These are phyloP conservation scores for Ambispora gerdemannii DNA, from an alignment of 192 early-diverging fungal species.

Conservation along the genomic window DNA sequence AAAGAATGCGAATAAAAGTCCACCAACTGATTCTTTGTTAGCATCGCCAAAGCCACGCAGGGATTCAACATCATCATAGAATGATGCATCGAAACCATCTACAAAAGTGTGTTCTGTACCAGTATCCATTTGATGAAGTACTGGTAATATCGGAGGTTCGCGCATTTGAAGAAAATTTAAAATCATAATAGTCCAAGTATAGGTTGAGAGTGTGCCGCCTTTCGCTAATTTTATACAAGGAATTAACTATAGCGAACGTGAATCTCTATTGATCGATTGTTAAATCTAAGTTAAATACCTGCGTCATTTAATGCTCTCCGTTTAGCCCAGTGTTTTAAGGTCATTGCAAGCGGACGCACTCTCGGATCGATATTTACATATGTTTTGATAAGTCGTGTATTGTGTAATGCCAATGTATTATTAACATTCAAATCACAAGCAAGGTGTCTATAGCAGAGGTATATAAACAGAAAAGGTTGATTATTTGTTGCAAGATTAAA, in stretches of 20 bases:
- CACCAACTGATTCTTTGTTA: conserved; percentile 76
- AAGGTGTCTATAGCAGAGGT: conserved; percentile 47
- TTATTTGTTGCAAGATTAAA: not conserved
- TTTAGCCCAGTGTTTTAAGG: conserved; percentile 93
- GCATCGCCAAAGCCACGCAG: conserved; percentile 63
- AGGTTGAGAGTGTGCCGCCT: conserved; percentile 91
- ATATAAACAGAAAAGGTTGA: not conserved
- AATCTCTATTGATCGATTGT: not conserved
- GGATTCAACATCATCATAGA: conserved; percentile 67
- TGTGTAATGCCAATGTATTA: conserved; percentile 84
- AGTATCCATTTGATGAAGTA: conserved; percentile 62
- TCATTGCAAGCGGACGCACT: conserved; percentile 85
- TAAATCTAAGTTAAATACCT: conserved; percentile 47
- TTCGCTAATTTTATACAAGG: conserved; percentile 54
- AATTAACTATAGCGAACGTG: not conserved
- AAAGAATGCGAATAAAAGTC: conserved; percentile 84
- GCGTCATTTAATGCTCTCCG: conserved; percentile 85
- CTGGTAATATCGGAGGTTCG: conserved; percentile 83
- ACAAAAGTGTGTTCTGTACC: conserved; percentile 30
- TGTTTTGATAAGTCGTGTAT: conserved; percentile 84
- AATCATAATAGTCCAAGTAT: conserved; percentile 92
- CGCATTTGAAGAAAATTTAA: conserved; percentile 93
- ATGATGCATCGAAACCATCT: conserved; percentile 65
- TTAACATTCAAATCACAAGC: conserved; percentile 95
- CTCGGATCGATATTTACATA: conserved; percentile 86